These are phyloP conservation scores for Zygosaccharomyces siamensis DNA, from an alignment of 805 yeast genomes.

Conservation along the genomic window DNA sequence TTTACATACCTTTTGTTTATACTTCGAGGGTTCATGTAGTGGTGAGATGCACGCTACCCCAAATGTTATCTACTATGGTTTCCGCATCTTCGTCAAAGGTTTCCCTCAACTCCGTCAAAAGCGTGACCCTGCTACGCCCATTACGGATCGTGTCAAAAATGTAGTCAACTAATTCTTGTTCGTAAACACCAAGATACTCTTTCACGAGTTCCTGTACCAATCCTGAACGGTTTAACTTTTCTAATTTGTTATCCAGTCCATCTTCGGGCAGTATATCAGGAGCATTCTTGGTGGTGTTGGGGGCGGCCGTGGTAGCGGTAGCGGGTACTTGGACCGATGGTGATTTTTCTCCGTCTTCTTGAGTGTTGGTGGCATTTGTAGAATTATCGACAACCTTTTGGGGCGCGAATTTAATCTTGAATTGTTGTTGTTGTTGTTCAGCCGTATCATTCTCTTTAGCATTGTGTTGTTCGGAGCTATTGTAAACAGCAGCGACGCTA, in stretches of 20 bases:
- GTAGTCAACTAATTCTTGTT: slow-evolving; percentile 32
- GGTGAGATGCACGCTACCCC: slow-evolving; percentile 24
- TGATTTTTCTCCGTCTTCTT: not conserved
- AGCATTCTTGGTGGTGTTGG: not conserved
- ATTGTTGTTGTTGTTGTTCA: slow-evolving; percentile 11
- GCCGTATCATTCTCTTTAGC: not conserved
- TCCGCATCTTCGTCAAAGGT: slow-evolving; percentile 34
- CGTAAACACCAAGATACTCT: slow-evolving; percentile 33
- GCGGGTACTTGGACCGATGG: not conserved
- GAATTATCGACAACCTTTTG: slow-evolving; percentile 22
- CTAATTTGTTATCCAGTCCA: slow-evolving; percentile 17
- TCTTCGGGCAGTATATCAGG: slow-evolving; percentile 13
- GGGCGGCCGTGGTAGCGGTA: not conserved
- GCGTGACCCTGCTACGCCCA: slow-evolving; percentile 20
- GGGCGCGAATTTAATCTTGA: slow-evolving; percentile 28
- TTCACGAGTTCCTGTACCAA: slow-evolving; percentile 30
- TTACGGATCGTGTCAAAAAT: slow-evolving; percentile 29
- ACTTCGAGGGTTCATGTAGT: not conserved
- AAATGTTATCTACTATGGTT: slow-evolving; percentile 27
- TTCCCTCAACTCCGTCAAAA: slow-evolving; percentile 28
- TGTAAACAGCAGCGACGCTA: not conserved
- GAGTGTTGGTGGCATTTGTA: slow-evolving; percentile 1
- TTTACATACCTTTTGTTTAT: not conserved
- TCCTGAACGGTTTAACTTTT: slow-evolving; percentile 16
- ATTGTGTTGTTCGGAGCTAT: slow-evolving; percentile 9